Evolutionary conservation across 2,329 filamentous ascomycete genomes (phyloP).

Genomic region (Trichoderma harzianum): DNA sequence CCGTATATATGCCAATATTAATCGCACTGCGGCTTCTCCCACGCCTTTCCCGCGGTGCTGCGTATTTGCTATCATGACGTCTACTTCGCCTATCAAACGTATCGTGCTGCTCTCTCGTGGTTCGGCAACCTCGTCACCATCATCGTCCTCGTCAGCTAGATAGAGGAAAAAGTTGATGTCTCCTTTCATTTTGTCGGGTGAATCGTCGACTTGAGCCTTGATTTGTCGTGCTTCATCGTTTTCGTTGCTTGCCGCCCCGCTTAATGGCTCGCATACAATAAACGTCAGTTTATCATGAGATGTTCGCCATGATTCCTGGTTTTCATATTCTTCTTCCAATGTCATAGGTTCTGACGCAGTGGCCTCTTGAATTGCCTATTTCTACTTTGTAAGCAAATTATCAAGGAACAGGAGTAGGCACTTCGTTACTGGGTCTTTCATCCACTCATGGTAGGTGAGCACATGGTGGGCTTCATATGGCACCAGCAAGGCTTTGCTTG

Average conservation of each 20-base stretch:
- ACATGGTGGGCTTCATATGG: slow-evolving; percentile 84
- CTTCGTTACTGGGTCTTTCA: slow-evolving; percentile 70
- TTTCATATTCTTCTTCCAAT: slow-evolving; percentile 78
- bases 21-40: slow-evolving; percentile 61
- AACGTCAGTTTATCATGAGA: slow-evolving; percentile 89
- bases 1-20: slow-evolving; percentile 68
- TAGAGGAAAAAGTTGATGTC: slow-evolving; percentile 81
- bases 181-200: slow-evolving; percentile 59
- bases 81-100: slow-evolving; percentile 64
- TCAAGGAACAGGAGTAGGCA: neutral
- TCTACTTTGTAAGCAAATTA: neutral
- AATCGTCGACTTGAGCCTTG: slow-evolving; percentile 49
- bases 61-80: slow-evolving; percentile 76
- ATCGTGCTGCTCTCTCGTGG: neutral
- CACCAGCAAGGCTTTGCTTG: slow-evolving; percentile 67
- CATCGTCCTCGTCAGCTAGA: slow-evolving; percentile 42
- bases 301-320: slow-evolving; percentile 82
- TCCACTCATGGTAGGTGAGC: slow-evolving; percentile 80
- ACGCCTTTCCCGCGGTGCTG: slow-evolving; percentile 58
- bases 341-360: slow-evolving; percentile 85
- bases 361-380: slow-evolving; percentile 69
- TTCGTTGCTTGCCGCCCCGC: neutral
- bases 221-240: neutral
- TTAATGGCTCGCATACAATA: slow-evolving; percentile 64
- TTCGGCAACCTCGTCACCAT: slow-evolving; percentile 28